phyloP scores from a whole-genome alignment of 23 red algal genomes.

The Chondrus crispus region DNA sequence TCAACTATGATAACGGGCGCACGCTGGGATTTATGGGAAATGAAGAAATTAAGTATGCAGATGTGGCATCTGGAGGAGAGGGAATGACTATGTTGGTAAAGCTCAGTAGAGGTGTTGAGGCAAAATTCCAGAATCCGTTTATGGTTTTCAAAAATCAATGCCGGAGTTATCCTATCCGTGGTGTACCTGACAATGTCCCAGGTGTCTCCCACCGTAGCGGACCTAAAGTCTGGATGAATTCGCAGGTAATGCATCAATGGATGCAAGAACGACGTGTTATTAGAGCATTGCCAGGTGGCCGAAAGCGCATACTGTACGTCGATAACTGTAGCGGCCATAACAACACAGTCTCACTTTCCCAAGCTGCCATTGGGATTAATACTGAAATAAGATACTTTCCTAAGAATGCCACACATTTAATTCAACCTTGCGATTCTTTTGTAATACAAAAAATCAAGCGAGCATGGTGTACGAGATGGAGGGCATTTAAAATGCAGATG shows the following conservation, averaged over 20 bases:
- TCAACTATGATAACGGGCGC: background rate
- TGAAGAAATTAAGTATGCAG: background rate
- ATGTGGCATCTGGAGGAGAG: background rate
- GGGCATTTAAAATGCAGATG: background rate
- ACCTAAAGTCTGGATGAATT: background rate
- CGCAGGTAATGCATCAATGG: background rate
- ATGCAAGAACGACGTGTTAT: background rate
- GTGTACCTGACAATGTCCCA: background rate
- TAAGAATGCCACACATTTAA: background rate
- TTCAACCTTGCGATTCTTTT: conserved; percentile 8
- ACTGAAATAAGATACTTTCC: background rate
- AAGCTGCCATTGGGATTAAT: background rate
- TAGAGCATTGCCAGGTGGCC: background rate
- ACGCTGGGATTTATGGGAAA: background rate
- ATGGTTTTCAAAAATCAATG: background rate
- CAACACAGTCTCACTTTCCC: background rate
- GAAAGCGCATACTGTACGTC: background rate
- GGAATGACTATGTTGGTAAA: background rate
- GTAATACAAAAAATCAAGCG: background rate
- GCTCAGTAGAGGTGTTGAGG: background rate
- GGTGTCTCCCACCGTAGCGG: background rate
- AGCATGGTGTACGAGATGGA: background rate
- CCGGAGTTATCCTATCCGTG: background rate
- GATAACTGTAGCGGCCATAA: conserved; percentile 3
- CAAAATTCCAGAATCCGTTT: background rate